These are phyloP conservation scores for Logfia minima DNA, from an alignment of 129 eudicot genomes.

Conservation along the genomic window DNA sequence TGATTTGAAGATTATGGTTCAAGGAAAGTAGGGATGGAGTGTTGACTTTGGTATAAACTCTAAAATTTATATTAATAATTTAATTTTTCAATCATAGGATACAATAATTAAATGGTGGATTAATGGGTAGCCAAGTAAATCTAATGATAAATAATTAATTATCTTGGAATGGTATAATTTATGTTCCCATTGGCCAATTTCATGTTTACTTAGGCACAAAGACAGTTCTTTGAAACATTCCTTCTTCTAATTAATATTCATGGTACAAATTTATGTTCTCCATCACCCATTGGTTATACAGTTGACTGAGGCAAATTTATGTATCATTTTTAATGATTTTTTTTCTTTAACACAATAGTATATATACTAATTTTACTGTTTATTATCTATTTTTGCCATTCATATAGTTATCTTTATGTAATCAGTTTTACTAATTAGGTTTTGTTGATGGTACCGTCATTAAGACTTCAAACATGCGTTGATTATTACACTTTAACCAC, in stretches of 20 bases:
- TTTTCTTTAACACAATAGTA: too few species aligned
- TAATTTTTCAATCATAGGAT: slow-evolving; percentile 17
- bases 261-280: background rate
- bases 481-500: too few species aligned
- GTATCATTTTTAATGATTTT: too few species aligned
- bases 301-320: too few species aligned
- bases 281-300: too few species aligned
- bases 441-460: too few species aligned
- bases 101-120: slow-evolving; percentile 14
- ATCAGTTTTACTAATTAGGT: too few species aligned
- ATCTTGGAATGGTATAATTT: slow-evolving; percentile 17
- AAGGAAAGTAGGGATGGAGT: slow-evolving; percentile 56
- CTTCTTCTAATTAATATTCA: slow-evolving; percentile 8
- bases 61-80: background rate
- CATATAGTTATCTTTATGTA: too few species aligned
- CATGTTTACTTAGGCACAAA: slow-evolving; percentile 22
- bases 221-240: slow-evolving; percentile 23
- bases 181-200: slow-evolving; percentile 27
- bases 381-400: too few species aligned
- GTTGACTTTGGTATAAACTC: slow-evolving; percentile 30
- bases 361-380: too few species aligned
- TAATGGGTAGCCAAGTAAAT: slow-evolving; percentile 22
- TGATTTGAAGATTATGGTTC: slow-evolving; percentile 46
- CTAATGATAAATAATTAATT: slow-evolving; percentile 16
- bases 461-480: too few species aligned